Percentiles rank a stretch among this genome's conserved stretches.
These are phyloP conservation scores for Pisolithus sp. DNA, from an alignment of 768 basidiomycete genomes.

Conservation along the genomic window DNA sequence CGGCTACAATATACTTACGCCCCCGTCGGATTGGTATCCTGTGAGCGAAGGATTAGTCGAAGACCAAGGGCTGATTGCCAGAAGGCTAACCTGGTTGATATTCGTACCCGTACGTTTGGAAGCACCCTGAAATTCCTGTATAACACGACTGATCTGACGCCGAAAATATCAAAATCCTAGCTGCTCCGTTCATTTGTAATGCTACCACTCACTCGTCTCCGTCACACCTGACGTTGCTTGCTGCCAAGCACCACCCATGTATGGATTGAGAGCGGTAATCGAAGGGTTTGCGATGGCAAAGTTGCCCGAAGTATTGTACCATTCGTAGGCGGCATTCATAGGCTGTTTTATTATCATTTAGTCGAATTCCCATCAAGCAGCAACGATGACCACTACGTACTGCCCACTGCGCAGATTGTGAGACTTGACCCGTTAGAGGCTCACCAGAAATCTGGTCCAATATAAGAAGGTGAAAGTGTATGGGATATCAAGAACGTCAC, in stretches of 20 bases:
- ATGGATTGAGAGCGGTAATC: slow-evolving; percentile 54
- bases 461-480: background rate
- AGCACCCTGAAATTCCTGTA: slow-evolving; percentile 42
- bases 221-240: slow-evolving; percentile 76
- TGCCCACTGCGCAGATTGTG: slow-evolving; percentile 80
- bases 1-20: slow-evolving; percentile 33
- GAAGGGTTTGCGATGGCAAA: slow-evolving; percentile 47
- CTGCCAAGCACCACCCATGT: slow-evolving; percentile 73
- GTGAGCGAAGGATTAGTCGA: background rate
- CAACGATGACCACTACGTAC: slow-evolving; percentile 36
- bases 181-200: background rate
- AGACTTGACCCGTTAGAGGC: slow-evolving; percentile 51
- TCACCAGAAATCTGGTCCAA: slow-evolving; percentile 29
- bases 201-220: slow-evolving; percentile 39
- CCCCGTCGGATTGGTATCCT: slow-evolving; percentile 33
- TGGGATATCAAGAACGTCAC: slow-evolving; percentile 27
- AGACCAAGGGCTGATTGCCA: background rate
- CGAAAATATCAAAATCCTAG: background rate
- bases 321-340: slow-evolving; percentile 66
- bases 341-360: slow-evolving; percentile 42
- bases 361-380: too few species aligned
- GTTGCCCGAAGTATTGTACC: slow-evolving; percentile 60
- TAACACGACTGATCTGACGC: slow-evolving; percentile 64
- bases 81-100: slow-evolving; percentile 55
- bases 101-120: slow-evolving; percentile 73